Evolutionary conservation across 2,329 filamentous ascomycete species (phyloP).

Genomic region (Fusarium anguioides): DNA sequence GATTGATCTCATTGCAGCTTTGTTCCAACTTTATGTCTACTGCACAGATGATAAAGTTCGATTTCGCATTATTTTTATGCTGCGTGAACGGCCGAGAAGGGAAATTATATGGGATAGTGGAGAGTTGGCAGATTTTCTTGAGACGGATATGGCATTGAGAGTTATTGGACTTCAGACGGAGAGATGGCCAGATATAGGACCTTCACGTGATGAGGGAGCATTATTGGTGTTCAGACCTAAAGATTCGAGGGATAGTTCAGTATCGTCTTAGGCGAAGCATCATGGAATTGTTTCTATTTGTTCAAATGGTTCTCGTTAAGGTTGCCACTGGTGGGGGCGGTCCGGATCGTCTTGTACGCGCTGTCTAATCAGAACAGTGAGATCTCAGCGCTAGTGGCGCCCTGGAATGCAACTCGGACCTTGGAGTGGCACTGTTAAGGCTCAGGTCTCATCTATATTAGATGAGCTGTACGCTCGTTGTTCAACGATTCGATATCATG

Average conservation of each 20-base stretch:
- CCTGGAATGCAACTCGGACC: neutral
- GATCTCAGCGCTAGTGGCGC: neutral
- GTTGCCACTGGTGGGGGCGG: neutral
- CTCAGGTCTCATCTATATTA: neutral
- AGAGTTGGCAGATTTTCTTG: constrained; percentile 1
- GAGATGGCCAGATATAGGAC: constrained; percentile 13
- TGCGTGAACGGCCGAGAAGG: neutral
- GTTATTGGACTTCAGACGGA: neutral
- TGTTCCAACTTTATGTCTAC: constrained; percentile 13
- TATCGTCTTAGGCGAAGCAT: neutral
- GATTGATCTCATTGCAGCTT: constrained; percentile 1
- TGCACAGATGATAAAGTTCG: neutral
- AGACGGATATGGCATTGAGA: neutral
- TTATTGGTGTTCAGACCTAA: constrained; percentile 4
- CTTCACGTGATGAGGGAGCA: neutral
- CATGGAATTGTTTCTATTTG: neutral
- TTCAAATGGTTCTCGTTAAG: no score
- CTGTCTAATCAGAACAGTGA: neutral
- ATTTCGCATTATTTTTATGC: neutral
- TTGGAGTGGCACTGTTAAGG: neutral
- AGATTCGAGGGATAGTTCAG: neutral
- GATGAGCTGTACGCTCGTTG: neutral
- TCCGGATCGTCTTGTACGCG: neutral
- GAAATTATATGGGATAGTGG: constrained; percentile 14
- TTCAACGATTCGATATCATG: neutral